phyloP scores from a whole-genome alignment of 805 yeast genomes.

The Candida loeiensis region DNA sequence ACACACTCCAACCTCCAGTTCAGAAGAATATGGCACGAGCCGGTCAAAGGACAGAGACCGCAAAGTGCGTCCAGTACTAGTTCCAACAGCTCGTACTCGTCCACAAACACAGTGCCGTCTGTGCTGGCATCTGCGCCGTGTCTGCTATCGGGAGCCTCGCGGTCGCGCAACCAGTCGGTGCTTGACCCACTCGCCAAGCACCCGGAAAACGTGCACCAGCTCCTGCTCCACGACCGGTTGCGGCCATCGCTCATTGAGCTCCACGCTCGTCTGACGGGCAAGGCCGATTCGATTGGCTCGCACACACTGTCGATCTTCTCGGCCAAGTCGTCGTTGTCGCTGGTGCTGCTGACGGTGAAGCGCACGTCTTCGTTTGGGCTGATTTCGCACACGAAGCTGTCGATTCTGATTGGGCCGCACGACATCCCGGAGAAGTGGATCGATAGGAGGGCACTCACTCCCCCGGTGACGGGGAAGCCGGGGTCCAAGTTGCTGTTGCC shows the following conservation, averaged over 20 bases:
- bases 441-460: conserved; percentile 9
- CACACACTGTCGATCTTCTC: conserved; percentile 35
- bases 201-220: conserved; percentile 8
- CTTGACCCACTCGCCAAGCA: not conserved
- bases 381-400: conserved; percentile 19
- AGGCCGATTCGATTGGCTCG: conserved; percentile 26
- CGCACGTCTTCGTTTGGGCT: conserved; percentile 30
- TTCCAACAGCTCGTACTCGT: not conserved
- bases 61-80: not conserved
- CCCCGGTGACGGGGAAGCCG: conserved; percentile 9
- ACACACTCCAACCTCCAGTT: conserved; percentile 1
- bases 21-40: conserved; percentile 1
- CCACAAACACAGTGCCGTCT: not conserved
- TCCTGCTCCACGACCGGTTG: conserved; percentile 23
- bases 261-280: conserved; percentile 14
- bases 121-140: conserved; percentile 1
- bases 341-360: conserved; percentile 22
- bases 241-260: conserved; percentile 37
- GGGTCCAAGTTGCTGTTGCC: conserved; percentile 8
- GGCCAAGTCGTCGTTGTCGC: conserved; percentile 33
- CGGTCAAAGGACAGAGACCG: conserved; percentile 13
- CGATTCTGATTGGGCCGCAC: conserved; percentile 7
- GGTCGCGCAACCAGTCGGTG: conserved; percentile 1
- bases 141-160: not conserved
- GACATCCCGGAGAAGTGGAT: conserved; percentile 3